phyloP scores from a whole-genome alignment of 352 stramenopile genomes.

The Thraustotheca clavata region DNA sequence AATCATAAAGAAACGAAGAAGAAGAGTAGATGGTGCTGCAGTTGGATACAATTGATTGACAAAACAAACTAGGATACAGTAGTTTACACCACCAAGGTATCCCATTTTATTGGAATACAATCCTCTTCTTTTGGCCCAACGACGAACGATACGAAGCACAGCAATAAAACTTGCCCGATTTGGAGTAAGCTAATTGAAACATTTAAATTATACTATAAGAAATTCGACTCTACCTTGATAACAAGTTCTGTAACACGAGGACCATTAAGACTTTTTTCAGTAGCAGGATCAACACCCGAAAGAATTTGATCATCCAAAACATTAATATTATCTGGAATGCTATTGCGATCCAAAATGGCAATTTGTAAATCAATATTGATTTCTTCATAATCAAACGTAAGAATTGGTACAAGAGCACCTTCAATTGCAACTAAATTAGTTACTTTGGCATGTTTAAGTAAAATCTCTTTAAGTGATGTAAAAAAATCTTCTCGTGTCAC shows the following conservation, averaged over 20 bases:
- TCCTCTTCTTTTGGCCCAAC: conserved; percentile 87
- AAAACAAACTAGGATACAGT: conserved; percentile 96
- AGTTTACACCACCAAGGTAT: conserved; percentile 98
- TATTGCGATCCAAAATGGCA: conserved; percentile 87
- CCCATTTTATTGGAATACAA: conserved; percentile 99
- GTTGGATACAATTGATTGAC: conserved; percentile 90
- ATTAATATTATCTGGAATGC: conserved; percentile 85
- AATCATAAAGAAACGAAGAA: conserved; percentile 88
- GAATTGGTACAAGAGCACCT: conserved; percentile 92
- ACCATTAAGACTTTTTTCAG: conserved; percentile 86
- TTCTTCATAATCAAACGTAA: conserved; percentile 98
- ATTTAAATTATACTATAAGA: not conserved
- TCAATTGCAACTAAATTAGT: conserved; percentile 80
- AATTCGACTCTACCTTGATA: conserved; percentile 50
- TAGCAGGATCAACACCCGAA: conserved; percentile 74
- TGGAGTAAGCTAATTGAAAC: conserved; percentile 41
- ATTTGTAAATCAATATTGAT: conserved; percentile 99
- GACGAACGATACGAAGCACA: conserved; percentile 78
- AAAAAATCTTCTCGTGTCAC: conserved; percentile 97
- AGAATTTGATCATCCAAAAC: conserved; percentile 88
- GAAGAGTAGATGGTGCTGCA: conserved; percentile 68
- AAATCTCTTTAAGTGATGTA: conserved; percentile 85
- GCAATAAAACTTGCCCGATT: conserved; percentile 84
- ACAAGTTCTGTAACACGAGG: conserved; percentile 87
- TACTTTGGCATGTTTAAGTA: conserved; percentile 90